Conservation (phyloP, 1,284 basidiomycete species). For the Marasmius fiardii region DNA sequence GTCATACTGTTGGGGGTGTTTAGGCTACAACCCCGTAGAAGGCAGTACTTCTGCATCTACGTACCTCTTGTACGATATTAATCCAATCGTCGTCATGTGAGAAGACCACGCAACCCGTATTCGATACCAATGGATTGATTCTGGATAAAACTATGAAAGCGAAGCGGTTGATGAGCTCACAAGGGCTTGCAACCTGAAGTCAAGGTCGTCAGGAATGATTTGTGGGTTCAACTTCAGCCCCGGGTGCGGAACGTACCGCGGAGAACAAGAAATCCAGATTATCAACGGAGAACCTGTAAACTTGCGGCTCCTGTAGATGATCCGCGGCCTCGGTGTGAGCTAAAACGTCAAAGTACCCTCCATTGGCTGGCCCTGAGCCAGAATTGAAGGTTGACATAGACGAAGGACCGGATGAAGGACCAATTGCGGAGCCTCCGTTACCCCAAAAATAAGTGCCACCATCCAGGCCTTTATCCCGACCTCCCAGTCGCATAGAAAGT, state of each 20-base stretch:
- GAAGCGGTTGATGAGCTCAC: constrained; percentile 12
- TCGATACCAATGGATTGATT: constrained; percentile 1
- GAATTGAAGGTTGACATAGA: background rate
- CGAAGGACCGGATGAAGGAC: background rate
- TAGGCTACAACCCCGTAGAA: background rate
- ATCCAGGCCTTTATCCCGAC: background rate
- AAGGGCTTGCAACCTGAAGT: constrained; percentile 3
- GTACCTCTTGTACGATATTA: constrained; percentile 6
- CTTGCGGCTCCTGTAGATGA: no score
- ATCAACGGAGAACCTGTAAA: no score
- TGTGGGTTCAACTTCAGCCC: no score
- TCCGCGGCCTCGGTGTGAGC: no score
- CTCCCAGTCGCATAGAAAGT: background rate
- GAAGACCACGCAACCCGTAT: constrained; percentile 6
- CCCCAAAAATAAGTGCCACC: background rate
- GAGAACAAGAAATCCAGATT: no score
- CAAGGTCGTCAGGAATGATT: background rate
- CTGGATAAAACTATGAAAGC: constrained; percentile 5
- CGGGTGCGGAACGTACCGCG: no score
- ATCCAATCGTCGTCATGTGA: constrained; percentile 15
- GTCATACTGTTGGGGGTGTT: background rate
- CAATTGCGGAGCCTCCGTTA: background rate
- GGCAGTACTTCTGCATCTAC: no score
- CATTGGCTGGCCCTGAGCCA: no score
- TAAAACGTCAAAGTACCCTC: no score